Conservation (phyloP, 2,329 filamentous ascomycete genomes). For the Diaporthe capsici region DNA sequence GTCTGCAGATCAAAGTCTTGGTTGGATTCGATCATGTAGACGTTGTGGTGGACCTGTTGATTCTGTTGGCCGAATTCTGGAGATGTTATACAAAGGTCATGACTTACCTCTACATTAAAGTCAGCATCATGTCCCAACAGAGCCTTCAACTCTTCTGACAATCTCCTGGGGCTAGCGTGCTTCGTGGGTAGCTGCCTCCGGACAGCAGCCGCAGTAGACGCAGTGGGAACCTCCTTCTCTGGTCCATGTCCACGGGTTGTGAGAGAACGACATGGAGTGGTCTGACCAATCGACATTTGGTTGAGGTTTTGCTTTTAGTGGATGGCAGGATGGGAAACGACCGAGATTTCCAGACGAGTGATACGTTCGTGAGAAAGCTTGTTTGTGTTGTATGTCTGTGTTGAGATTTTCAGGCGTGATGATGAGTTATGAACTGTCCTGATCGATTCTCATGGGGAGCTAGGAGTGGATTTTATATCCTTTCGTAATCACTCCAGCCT, state of each 20-base stretch:
- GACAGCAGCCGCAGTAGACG: background rate
- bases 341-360: too few relatives aligned
- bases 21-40: background rate
- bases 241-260: background rate
- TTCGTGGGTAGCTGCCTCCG: slow-evolving; percentile 5
- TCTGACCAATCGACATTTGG: background rate
- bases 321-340: too few relatives aligned
- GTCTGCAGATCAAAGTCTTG: background rate
- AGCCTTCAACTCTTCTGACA: background rate
- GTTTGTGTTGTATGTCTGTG: too few relatives aligned
- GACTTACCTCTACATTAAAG: slow-evolving; percentile 10
- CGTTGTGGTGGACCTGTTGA: slow-evolving; percentile 11
- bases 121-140: background rate
- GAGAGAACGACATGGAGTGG: background rate
- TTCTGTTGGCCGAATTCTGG: slow-evolving; percentile 39
- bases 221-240: too few relatives aligned
- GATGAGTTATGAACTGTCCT: too few relatives aligned
- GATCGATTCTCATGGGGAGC: background rate
- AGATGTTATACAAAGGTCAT: background rate
- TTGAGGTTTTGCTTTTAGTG: too few relatives aligned
- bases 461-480: background rate
- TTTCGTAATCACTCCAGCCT: background rate
- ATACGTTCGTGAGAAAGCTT: too few relatives aligned
- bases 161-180: background rate
- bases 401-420: too few relatives aligned